These are phyloP conservation scores for Aspergillus fijiensis DNA, from an alignment of 2,329 filamentous ascomycete species.

Conservation along the genomic window DNA sequence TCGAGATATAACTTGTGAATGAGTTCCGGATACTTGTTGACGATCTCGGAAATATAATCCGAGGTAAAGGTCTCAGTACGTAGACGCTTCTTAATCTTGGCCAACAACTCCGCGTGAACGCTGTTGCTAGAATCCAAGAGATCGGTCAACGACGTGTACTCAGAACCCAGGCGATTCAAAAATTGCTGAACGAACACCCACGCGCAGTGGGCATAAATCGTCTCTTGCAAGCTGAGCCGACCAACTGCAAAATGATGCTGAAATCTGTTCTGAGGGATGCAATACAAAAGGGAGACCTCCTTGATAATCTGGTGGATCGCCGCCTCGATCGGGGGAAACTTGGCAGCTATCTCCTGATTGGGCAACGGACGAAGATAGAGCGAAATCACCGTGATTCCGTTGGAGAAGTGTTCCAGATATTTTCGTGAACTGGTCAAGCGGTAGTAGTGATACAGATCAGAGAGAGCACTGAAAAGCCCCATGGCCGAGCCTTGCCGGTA, in stretches of 20 bases:
- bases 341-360: constrained; percentile 54
- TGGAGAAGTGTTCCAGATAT: constrained; percentile 98
- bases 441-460: constrained; percentile 98
- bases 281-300: constrained; percentile 95
- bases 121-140: constrained; percentile 79
- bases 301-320: constrained; percentile 99
- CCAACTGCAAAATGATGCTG: constrained; percentile 84
- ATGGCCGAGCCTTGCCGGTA: constrained; percentile 91
- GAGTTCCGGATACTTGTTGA: constrained; percentile 82
- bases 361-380: constrained; percentile 81
- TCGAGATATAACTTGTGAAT: constrained; percentile 86
- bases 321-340: constrained; percentile 79
- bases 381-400: constrained; percentile 95
- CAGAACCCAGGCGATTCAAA: constrained; percentile 86
- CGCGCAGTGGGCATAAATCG: constrained; percentile 93
- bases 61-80: constrained; percentile 96
- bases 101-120: constrained; percentile 79
- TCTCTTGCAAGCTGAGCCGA: constrained; percentile 88
- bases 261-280: constrained; percentile 95
- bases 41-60: constrained; percentile 97
- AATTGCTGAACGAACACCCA: constrained; percentile 99
- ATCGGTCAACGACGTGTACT: constrained; percentile 83
- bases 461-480: constrained; percentile 91
- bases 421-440: constrained; percentile 94
- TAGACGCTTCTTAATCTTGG: constrained; percentile 91